Base-by-base conservation (phyloP, 495 filamentous ascomycete species). In the Penicillium daleae region DNA sequence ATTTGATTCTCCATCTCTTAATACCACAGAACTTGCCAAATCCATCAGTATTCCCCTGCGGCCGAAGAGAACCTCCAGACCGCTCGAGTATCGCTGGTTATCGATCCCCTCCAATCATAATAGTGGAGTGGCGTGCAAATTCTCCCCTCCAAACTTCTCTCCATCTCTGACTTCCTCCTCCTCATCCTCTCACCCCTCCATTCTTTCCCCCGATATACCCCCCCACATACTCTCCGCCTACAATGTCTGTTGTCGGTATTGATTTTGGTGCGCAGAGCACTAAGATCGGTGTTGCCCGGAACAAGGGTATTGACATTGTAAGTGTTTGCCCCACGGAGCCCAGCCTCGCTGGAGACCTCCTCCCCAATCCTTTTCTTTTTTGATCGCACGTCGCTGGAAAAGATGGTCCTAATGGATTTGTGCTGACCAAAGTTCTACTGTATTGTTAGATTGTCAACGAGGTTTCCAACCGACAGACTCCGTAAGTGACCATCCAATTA, bases 301-400 rank as follows among this genome's bases (percentile, higher is more conserved):
- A 98, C 77, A 90, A 96, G 72, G 95, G 95, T 83, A 96, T 99
- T 75, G 95, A 99, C 85, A 96, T 99, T 77, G 94, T 97, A 88
- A 71, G 93, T 96, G 67, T 63, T 63, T 61, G 63, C 66, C 66
- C 72, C 69, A 69, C 66, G 65, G 44, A 46, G 54, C 37, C 56
- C 31, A 61, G 46, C 49, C 54, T 62, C 50, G 32, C 56, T 54
- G 55, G 40, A 59, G 24, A 44, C 42, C 29, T 52, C 39, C 29
- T 42, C 35, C 50, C 33, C 12, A 4, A 39, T 42, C 35, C 24
- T 6, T 27, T 2, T 15, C 24, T 4, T 15, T 51, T 60, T 42
- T 33, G 6, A 29, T n/a, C 24, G 21, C 53, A 19, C 9, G 7
- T 27, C 51, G 17, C n/a, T 17, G 19, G 26, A 60, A 27, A n/a